Percentiles rank a stretch among this genome's conserved stretches.
phyloP scores from a whole-genome alignment of 768 basidiomycete genomes.

The Lactarius psammicola region DNA sequence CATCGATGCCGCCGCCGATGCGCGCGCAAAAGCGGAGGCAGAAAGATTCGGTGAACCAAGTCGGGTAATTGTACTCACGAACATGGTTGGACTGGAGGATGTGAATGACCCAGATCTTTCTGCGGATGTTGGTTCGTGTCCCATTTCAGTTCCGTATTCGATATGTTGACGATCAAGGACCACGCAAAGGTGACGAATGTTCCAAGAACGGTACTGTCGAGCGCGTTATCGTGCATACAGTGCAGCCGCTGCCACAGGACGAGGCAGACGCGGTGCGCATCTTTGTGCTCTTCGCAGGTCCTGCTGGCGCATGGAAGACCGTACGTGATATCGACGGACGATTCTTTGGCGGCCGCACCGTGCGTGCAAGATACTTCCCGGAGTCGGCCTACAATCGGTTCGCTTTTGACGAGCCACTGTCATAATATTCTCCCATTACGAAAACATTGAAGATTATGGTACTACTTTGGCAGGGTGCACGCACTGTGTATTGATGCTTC shows the following conservation, averaged over 20 bases:
- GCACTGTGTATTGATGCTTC: background rate
- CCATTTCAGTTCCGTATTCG: background rate
- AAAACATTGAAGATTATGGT: background rate
- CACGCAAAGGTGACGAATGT: slow-evolving; percentile 74
- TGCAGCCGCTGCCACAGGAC: slow-evolving; percentile 61
- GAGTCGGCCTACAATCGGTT: slow-evolving; percentile 53
- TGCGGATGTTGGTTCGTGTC: slow-evolving; percentile 76
- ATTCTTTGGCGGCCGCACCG: slow-evolving; percentile 84
- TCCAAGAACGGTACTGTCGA: slow-evolving; percentile 91
- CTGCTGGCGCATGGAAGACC: slow-evolving; percentile 94
- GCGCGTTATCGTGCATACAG: slow-evolving; percentile 78
- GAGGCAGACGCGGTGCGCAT: slow-evolving; percentile 86
- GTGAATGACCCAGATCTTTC: slow-evolving; percentile 80
- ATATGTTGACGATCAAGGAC: slow-evolving; percentile 10
- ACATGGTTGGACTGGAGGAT: slow-evolving; percentile 85
- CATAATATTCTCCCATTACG: slow-evolving; percentile 4
- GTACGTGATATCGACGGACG: slow-evolving; percentile 91
- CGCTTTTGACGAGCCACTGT: slow-evolving; percentile 49
- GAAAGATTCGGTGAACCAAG: slow-evolving; percentile 87
- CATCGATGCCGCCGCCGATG: slow-evolving; percentile 86
- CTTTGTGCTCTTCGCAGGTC: slow-evolving; percentile 88
- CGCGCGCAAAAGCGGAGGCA: slow-evolving; percentile 69
- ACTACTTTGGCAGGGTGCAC: background rate
- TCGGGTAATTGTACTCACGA: slow-evolving; percentile 84
- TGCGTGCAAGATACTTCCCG: slow-evolving; percentile 79